A percentile compares a stretch with the other conserved stretches of the same genome.
Evolutionary conservation across 2,329 filamentous ascomycete genomes (phyloP).

Genomic region (Neofusicoccum ribis): DNA sequence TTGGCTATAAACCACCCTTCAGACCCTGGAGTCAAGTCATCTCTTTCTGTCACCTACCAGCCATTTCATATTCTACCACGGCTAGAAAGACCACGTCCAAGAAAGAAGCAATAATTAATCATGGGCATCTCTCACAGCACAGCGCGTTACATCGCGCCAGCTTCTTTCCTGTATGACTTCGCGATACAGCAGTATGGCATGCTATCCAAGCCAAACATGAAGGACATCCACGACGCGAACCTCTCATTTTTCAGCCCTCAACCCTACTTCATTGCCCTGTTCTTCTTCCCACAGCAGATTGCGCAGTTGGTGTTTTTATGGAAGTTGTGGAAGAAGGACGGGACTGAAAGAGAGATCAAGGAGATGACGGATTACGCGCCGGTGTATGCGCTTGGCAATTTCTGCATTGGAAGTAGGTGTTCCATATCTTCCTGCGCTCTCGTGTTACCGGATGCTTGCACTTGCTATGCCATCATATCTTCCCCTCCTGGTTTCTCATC

Average conservation of each 20-base stretch:
- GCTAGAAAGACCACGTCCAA: background rate
- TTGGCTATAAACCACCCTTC: background rate
- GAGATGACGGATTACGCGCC: constrained; percentile 57
- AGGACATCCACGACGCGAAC: constrained; percentile 59
- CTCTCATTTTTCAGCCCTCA: constrained; percentile 61
- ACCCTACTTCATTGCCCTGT: constrained; percentile 59
- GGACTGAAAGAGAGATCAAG: constrained; percentile 46
- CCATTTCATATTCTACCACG: no score
- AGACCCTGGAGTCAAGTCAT: background rate
- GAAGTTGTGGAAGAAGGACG: constrained; percentile 53
- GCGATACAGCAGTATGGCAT: constrained; percentile 62
- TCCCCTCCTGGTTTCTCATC: no score
- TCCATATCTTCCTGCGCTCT: no score
- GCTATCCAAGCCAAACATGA: constrained; percentile 58
- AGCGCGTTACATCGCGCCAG: constrained; percentile 55
- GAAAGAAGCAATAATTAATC: constrained; percentile 14
- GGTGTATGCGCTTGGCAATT: constrained; percentile 57
- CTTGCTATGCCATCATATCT: no score
- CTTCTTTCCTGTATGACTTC: constrained; percentile 59
- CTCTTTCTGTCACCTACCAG: background rate
- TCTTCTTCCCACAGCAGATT: constrained; percentile 63
- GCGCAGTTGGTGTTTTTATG: constrained; percentile 61
- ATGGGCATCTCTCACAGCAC: constrained; percentile 58
- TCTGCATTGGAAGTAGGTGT: constrained; percentile 58
- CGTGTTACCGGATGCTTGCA: no score